Percentiles rank a stretch among this genome's conserved stretches.
Evolutionary conservation across 208 protist genomes (phyloP).

Genomic region (Endotrypanum monterogeii): DNA sequence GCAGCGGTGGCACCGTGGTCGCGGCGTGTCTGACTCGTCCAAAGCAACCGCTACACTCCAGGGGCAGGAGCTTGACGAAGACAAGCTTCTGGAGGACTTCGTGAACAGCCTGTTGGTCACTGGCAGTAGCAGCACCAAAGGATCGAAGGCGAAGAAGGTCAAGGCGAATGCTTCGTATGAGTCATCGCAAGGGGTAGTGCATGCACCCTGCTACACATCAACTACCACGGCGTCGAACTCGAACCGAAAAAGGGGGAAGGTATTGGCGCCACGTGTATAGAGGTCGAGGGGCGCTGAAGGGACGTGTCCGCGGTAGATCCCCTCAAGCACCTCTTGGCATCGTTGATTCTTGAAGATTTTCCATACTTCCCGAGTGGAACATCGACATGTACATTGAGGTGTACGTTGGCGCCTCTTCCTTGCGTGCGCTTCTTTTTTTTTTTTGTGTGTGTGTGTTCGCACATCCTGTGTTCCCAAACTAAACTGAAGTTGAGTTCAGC

Average conservation of each 20-base stretch:
- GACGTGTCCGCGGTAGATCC: background rate
- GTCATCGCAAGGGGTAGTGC: background rate
- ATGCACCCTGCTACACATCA: background rate
- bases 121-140: background rate
- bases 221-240: background rate
- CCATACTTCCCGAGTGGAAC: background rate
- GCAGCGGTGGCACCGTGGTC: background rate
- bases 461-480: background rate
- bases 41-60: background rate
- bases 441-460: background rate
- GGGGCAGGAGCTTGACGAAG: conserved; percentile 7
- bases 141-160: background rate
- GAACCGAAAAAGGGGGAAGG: background rate
- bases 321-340: background rate
- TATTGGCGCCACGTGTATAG: background rate
- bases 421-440: conserved; percentile 9
- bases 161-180: background rate
- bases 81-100: conserved; percentile 21
- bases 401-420: background rate
- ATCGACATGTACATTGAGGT: background rate
- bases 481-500: background rate
- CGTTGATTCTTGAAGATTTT: background rate
- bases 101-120: conserved; percentile 16
- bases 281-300: too few species aligned
- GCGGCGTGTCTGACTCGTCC: background rate